Evolutionary conservation across 371 early-diverging fungal species (phyloP).

Genomic region (Zychaea mexicana): DNA sequence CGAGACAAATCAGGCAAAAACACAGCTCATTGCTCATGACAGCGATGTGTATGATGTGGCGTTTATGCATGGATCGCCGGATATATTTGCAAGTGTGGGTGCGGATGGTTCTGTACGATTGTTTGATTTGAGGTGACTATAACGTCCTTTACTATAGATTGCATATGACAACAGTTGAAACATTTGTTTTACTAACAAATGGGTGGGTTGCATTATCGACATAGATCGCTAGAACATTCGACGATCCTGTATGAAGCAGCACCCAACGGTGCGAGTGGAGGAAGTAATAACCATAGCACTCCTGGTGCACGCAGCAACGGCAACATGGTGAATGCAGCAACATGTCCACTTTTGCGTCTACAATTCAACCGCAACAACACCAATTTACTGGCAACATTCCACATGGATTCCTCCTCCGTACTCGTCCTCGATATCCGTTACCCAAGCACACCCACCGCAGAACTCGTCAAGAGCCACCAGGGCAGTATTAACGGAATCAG

Average conservation of each 20-base stretch:
- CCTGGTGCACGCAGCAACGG: conserved; percentile 18
- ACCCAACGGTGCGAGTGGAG: conserved; percentile 20
- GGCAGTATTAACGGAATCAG: conserved; percentile 73
- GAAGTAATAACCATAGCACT: conserved; percentile 2
- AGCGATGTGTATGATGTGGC: conserved; percentile 93
- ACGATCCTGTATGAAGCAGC: conserved; percentile 93
- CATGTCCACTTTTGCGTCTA: conserved; percentile 18
- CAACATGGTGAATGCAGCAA: conserved; percentile 6
- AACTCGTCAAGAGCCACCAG: conserved; percentile 77
- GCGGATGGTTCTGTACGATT: conserved; percentile 93
- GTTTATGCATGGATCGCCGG: conserved; percentile 74
- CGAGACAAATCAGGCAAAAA: conserved; percentile 86
- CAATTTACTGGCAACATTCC: conserved; percentile 91
- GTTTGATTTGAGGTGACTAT: conserved; percentile 83
- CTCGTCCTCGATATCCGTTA: conserved; percentile 89
- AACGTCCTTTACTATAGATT: not conserved
- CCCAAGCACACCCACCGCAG: conserved; percentile 85
- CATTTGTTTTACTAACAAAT: not conserved
- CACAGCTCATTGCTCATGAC: conserved; percentile 96
- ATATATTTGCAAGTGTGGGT: conserved; percentile 91
- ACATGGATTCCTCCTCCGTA: conserved; percentile 77
- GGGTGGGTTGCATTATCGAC: conserved; percentile 12
- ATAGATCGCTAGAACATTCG: conserved; percentile 83
- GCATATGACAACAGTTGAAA: not conserved
- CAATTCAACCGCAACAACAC: conserved; percentile 86